Base-by-base conservation (phyloP, 441 rosid genomes). In the Eruca vesicaria region DNA sequence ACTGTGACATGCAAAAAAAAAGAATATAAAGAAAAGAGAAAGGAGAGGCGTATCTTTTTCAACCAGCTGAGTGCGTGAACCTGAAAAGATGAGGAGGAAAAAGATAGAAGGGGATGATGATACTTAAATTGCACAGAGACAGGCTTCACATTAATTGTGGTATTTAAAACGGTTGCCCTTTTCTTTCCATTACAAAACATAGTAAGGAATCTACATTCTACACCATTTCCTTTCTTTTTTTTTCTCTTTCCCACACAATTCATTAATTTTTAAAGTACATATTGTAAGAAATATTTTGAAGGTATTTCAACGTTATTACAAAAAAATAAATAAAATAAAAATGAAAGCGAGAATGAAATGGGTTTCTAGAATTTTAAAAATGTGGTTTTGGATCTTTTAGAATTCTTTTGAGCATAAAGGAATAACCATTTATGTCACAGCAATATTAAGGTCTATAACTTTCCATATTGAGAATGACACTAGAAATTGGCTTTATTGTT, bases 41-140 rank as follows among this genome's bases (percentile, higher is more conserved):
- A 20, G 18, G 18, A 41, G 48, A 65, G 62, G 52, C 68, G 68
- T 15, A 64, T 71, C 76, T 53, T 72, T 78, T 38, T 53, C 69
- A 60, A 26, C 35, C 2, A 72, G 77, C 65, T 67, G 3, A 77
- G 77, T 77, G 80, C 73, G 77, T 66, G 73, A 72, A 72, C 68
- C 69, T 77, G 73, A 26, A 71, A 50, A 60, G 64, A 70, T 12
- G 72, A 65, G 9, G 72, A 58, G 15, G 50, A 71, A 32, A 64
- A 63, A 69, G 61, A 59, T 64, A 3, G 9, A 31, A 18, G 26
- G 14, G 11, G 32, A 4, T 11, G 14, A 71, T 19, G 21, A 31
- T 50, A 50, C 20, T 63, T 66, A 19, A 71, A 60, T 72, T 77
- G 69, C 64, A 66, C 52, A 4, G 7, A 72, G 73, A 66, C 73